These are phyloP conservation scores for Fonsecaea pedrosoi DNA, from an alignment of 2,329 filamentous ascomycete genomes.

Conservation along the genomic window DNA sequence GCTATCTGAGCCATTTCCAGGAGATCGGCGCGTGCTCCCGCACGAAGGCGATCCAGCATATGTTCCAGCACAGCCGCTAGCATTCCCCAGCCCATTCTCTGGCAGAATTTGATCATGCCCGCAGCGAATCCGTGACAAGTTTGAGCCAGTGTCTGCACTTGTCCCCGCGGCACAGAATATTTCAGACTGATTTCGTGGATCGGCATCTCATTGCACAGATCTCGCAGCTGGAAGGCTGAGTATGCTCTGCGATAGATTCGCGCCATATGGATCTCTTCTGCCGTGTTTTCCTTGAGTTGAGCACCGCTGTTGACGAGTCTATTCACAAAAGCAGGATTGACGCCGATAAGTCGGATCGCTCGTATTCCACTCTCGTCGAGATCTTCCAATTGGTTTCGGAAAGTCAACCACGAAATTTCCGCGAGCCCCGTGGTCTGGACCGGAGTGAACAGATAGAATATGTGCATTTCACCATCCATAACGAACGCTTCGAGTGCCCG, in stretches of 20 bases:
- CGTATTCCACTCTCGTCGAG: constrained; percentile 75
- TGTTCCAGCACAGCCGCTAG: constrained; percentile 76
- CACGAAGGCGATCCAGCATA: constrained; percentile 74
- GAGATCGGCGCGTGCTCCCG: constrained; percentile 73
- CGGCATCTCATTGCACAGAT: constrained; percentile 77
- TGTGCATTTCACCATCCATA: constrained; percentile 81
- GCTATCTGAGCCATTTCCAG: constrained; percentile 74
- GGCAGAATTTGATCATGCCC: constrained; percentile 79
- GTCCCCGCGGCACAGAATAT: constrained; percentile 72
- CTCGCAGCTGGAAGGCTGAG: constrained; percentile 76
- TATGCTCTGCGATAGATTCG: constrained; percentile 76
- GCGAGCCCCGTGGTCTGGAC: constrained; percentile 61
- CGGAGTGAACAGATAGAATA: constrained; percentile 78
- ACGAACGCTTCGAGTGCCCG: constrained; percentile 74
- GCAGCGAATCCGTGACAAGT: constrained; percentile 79
- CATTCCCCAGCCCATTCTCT: constrained; percentile 68
- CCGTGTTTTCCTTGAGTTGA: constrained; percentile 66
- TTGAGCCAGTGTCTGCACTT: constrained; percentile 74
- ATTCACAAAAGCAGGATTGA: constrained; percentile 71
- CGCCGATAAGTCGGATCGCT: constrained; percentile 70
- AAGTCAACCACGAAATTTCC: constrained; percentile 73
- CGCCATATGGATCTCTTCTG: constrained; percentile 65
- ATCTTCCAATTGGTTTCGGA: constrained; percentile 72
- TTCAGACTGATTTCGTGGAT: constrained; percentile 72
- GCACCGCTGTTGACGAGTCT: constrained; percentile 69